These are phyloP conservation scores for Ogataea wickerhamii DNA, from an alignment of 805 yeast genomes.

Conservation along the genomic window DNA sequence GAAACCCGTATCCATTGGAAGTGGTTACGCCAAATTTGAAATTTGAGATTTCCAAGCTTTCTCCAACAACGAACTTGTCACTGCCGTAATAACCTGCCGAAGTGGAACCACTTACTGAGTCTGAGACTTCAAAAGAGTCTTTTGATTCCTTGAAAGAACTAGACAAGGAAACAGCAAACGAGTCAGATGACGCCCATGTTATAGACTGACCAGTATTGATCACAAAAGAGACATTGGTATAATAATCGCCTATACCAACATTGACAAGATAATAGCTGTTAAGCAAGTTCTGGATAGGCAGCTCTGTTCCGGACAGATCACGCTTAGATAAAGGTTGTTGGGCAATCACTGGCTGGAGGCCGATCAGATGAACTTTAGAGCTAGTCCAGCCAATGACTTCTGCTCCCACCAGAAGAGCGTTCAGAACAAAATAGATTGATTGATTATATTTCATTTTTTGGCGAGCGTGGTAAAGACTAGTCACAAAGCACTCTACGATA, in stretches of 20 bases:
- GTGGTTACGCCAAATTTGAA: constrained; percentile 23
- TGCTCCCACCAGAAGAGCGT: neutral
- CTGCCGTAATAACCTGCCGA: constrained; percentile 19
- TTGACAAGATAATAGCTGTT: constrained; percentile 20
- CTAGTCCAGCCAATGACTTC: neutral
- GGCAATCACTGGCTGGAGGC: neutral
- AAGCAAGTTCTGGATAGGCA: constrained; percentile 14
- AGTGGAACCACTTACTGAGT: constrained; percentile 8
- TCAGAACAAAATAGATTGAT: neutral
- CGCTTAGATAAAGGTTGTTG: constrained; percentile 9
- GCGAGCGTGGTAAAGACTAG: neutral
- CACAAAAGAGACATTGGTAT: constrained; percentile 21
- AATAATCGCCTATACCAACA: constrained; percentile 28
- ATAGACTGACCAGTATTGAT: constrained; percentile 32
- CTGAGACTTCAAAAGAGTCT: constrained; percentile 13
- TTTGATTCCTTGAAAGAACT: constrained; percentile 6
- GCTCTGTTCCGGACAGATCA: constrained; percentile 14
- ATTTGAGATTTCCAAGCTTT: constrained; percentile 7
- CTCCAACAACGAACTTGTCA: constrained; percentile 16
- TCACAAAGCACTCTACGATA: constrained; percentile 1
- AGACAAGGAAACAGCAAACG: constrained; percentile 11
- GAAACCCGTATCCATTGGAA: constrained; percentile 11
- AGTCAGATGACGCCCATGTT: constrained; percentile 26
- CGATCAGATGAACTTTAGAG: neutral
- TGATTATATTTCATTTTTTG: neutral